Evolutionary conservation across 2,329 filamentous ascomycete species (phyloP), one percentile per base, ranked within the genome.

Genomic region (Myrmaecium sp.): DNA sequence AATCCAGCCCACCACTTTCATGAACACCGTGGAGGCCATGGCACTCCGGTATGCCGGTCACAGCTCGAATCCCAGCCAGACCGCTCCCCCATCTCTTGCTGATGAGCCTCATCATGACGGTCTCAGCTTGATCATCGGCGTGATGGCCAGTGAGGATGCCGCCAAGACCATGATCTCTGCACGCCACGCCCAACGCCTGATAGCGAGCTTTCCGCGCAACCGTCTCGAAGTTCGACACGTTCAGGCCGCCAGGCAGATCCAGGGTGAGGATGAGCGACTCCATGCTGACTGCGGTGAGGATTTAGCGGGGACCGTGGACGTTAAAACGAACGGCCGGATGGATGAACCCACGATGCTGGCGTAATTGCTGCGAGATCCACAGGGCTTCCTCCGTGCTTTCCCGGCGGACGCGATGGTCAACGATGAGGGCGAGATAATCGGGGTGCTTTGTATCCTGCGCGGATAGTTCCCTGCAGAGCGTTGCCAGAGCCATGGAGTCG

Each of bases 401-500:
- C 10, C 49, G 34, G n/a, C 70, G 58, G n/a, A 62, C 55, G 33
- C 57, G 56, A 40, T 75, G 70, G 36, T 75, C 67, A 8, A 75
- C 64, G 18, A 74, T 63, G 38, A 73, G 69, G 0, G 60, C 68
- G 23, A 57, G 59, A 12, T 65, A 54, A 9, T 45, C 23, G 30
- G 39, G 25, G 7, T 9, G 14, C 12, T 26, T 22, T 12, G 23
- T 22, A n/a, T 36, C 20, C 3, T 19, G 23, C 11, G 17, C 24
- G 19, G 31, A 17, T 48, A 22, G 26, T 31, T 31, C 8, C 36
- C 36, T 19, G 28, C 23, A 27, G 28, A 25, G 33, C 37, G 24
- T 39, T 37, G 83, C 82, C 33, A 98, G 60, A 15, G 86, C 86
- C 84, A 95, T 98, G n/a, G 86, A 95, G 51, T 98, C 89, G 20